Percentiles rank a stretch among this genome's conserved stretches.
Conservation (phyloP, 2,329 filamentous ascomycete species). For the Pseudocercospora cruenta region DNA sequence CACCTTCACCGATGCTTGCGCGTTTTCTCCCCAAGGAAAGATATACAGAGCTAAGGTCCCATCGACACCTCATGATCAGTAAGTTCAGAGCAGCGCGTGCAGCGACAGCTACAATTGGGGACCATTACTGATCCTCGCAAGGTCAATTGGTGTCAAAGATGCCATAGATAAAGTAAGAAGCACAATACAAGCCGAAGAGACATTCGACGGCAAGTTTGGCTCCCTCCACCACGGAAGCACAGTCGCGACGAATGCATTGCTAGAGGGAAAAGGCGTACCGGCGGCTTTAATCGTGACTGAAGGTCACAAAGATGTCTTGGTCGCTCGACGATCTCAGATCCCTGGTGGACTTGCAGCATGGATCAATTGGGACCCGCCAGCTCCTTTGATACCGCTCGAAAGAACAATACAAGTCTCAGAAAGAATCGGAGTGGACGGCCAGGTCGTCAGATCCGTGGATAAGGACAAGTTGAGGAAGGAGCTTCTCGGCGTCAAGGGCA, state of each 20-base stretch:
- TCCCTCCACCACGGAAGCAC: constrained; percentile 34
- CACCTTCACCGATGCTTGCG: constrained; percentile 35
- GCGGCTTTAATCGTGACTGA: constrained; percentile 34
- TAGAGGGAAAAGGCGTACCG: constrained; percentile 34
- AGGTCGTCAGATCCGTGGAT: constrained; percentile 30
- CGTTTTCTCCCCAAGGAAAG: constrained; percentile 31
- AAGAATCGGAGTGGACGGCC: constrained; percentile 31
- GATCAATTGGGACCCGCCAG: constrained; percentile 34
- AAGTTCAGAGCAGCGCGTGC: neutral
- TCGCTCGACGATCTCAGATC: constrained; percentile 32
- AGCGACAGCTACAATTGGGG: neutral
- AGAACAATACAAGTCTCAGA: constrained; percentile 32
- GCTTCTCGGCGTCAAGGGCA: constrained; percentile 33
- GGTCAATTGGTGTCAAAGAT: constrained; percentile 33
- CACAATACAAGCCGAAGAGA: constrained; percentile 30
- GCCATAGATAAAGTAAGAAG: constrained; percentile 33
- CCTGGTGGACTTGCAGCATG: constrained; percentile 33
- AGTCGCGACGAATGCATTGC: constrained; percentile 33
- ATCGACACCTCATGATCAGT: constrained; percentile 33
- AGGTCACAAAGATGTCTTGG: constrained; percentile 35
- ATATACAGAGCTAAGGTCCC: constrained; percentile 34
- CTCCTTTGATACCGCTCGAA: constrained; percentile 33
- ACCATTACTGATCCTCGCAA: neutral
- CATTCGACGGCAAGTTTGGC: constrained; percentile 33
- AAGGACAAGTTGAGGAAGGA: constrained; percentile 29